Percentiles rank a stretch among this genome's conserved stretches.
Conservation (phyloP, 192 early-diverging fungal species). For the Geosiphon pyriformis region DNA sequence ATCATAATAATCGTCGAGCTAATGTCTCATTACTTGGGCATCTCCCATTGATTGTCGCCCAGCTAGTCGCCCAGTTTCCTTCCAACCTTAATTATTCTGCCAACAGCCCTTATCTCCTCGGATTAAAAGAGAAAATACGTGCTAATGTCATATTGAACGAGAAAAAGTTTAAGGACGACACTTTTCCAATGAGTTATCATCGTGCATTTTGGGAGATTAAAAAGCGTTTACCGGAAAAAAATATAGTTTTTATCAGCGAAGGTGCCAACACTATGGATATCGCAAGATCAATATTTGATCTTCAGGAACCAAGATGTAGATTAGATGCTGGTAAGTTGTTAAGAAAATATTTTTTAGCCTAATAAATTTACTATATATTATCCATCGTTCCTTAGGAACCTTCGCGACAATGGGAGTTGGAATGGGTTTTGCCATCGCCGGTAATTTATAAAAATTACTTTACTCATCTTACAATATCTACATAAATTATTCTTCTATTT, state of each 20-base stretch:
- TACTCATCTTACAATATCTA: background rate
- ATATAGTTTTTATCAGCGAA: constrained; percentile 61
- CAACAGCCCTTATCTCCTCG: constrained; percentile 25
- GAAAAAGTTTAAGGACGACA: constrained; percentile 36
- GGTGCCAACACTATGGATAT: constrained; percentile 81
- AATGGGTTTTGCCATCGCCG: constrained; percentile 63
- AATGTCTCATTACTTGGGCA: constrained; percentile 57
- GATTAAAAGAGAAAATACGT: constrained; percentile 31
- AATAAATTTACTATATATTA: background rate
- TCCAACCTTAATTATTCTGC: background rate
- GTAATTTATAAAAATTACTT: constrained; percentile 18
- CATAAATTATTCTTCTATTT: background rate
- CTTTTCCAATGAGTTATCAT: constrained; percentile 59
- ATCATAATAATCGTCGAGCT: constrained; percentile 47
- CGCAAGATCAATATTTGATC: constrained; percentile 63
- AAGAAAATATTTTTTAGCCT: background rate
- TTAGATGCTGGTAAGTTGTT: constrained; percentile 53
- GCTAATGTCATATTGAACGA: constrained; percentile 41
- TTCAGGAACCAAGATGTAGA: constrained; percentile 53
- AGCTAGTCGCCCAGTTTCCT: constrained; percentile 33
- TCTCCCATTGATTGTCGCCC: constrained; percentile 47
- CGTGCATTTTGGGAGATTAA: constrained; percentile 66
- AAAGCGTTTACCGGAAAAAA: constrained; percentile 40
- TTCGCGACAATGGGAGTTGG: constrained; percentile 81
- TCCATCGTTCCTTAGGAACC: constrained; percentile 27